Percentiles rank a stretch among this genome's conserved stretches.
Evolutionary conservation across 192 early-diverging fungal species (phyloP).

Genomic region (Entomortierella lignicola): DNA sequence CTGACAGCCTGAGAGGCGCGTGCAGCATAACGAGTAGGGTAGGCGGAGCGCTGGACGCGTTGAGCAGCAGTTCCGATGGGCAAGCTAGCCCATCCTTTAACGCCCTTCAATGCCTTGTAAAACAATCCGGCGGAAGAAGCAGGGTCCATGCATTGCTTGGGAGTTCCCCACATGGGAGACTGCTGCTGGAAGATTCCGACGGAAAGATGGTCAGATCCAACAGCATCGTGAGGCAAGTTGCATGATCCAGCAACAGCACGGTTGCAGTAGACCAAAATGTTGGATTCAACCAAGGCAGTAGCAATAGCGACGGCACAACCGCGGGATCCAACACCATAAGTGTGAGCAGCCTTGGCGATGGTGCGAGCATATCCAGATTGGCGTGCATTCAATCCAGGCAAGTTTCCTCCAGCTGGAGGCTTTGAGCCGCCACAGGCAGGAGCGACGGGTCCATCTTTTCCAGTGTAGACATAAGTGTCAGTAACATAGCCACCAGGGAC

Average conservation of each 20-base stretch:
- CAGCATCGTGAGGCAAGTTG: conserved; percentile 15
- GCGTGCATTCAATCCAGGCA: conserved; percentile 8
- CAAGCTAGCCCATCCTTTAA: neutral
- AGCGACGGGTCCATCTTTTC: conserved; percentile 10
- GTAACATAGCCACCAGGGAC: conserved; percentile 5
- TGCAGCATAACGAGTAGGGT: neutral
- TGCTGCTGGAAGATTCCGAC: conserved; percentile 18
- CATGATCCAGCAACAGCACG: neutral
- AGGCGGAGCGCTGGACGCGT: conserved; percentile 6
- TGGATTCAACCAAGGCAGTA: conserved; percentile 13
- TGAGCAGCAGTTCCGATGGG: conserved; percentile 13
- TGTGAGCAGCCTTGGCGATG: conserved; percentile 1
- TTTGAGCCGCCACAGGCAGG: conserved; percentile 7
- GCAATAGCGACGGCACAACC: conserved; percentile 15
- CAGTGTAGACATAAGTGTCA: conserved; percentile 13
- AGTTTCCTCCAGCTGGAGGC: neutral
- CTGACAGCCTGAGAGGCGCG: conserved; percentile 2
- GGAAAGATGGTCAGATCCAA: conserved; percentile 12
- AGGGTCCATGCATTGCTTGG: conserved; percentile 8
- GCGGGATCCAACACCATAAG: conserved; percentile 1
- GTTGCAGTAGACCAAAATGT: conserved; percentile 8
- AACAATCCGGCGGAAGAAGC: conserved; percentile 4
- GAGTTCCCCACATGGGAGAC: conserved; percentile 9
- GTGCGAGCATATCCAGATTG: conserved; percentile 17
- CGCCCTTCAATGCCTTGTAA: conserved; percentile 8